These are phyloP conservation scores for Candida krabiensis DNA, from an alignment of 805 yeast genomes.

Conservation along the genomic window DNA sequence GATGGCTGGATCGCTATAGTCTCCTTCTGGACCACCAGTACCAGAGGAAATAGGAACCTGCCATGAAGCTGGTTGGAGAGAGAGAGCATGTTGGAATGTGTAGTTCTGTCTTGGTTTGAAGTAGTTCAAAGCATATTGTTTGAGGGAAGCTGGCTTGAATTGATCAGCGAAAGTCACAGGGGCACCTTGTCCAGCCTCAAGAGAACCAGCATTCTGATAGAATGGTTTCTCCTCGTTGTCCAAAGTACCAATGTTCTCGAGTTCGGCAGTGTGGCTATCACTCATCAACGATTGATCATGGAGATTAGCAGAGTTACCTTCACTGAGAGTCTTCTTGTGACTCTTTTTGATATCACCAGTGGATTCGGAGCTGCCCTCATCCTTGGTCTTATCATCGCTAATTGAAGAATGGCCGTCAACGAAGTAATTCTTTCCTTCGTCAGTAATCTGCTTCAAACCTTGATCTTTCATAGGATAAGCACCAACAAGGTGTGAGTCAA, in stretches of 20 bases:
- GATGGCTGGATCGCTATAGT: slow-evolving; percentile 57
- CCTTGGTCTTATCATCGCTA: slow-evolving; percentile 27
- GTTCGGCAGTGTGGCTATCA: slow-evolving; percentile 20
- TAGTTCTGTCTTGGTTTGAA: slow-evolving; percentile 43
- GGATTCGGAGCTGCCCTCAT: slow-evolving; percentile 28
- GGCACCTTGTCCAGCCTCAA: slow-evolving; percentile 3
- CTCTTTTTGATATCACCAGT: slow-evolving; percentile 12
- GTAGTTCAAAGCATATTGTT: slow-evolving; percentile 30
- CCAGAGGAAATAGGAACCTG: slow-evolving; percentile 16
- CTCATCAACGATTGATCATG: slow-evolving; percentile 15
- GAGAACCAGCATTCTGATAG: slow-evolving; percentile 7
- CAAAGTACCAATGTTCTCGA: slow-evolving; percentile 15
- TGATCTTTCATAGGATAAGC: slow-evolving; percentile 64
- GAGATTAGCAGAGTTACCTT: neutral
- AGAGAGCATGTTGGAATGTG: slow-evolving; percentile 41
- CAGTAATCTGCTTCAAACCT: slow-evolving; percentile 58
- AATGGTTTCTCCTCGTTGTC: slow-evolving; percentile 29
- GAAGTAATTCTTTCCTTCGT: slow-evolving; percentile 30
- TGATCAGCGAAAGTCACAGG: slow-evolving; percentile 5
- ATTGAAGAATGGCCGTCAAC: slow-evolving; percentile 22
- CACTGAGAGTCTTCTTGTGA: slow-evolving; percentile 4
- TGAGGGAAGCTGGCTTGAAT: slow-evolving; percentile 11
- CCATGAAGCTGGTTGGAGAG: slow-evolving; percentile 39
- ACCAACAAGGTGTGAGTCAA: slow-evolving; percentile 37
- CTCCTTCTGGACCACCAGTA: slow-evolving; percentile 4